A percentile compares a stretch with the other conserved stretches of the same genome.
These are phyloP conservation scores for Alternaria ethzedia DNA, from an alignment of 2,329 filamentous ascomycete genomes.

Conservation along the genomic window DNA sequence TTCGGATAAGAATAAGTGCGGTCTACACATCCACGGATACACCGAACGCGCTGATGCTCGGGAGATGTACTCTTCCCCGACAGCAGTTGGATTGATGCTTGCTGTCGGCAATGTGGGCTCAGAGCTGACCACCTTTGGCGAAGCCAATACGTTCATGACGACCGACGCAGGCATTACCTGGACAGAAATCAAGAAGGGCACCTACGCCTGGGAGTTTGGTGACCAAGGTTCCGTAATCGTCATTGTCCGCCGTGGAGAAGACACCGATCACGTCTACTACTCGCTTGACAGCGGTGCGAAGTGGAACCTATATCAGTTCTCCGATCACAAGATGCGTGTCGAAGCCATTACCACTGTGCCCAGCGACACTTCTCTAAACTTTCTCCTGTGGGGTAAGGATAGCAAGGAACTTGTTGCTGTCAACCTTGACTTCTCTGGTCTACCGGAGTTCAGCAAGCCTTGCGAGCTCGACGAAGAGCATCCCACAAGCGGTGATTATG, in stretches of 20 bases:
- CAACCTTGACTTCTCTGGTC: conserved; percentile 86
- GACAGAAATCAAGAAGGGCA: conserved; percentile 84
- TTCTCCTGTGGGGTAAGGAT: conserved; percentile 82
- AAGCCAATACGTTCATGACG: conserved; percentile 90
- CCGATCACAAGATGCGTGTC: conserved; percentile 71
- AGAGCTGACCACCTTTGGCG: conserved; percentile 68
- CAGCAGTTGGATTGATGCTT: conserved; percentile 89
- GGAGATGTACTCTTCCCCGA: conserved; percentile 86
- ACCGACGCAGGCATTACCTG: conserved; percentile 89
- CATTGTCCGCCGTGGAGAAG: conserved; percentile 74
- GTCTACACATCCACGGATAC: conserved; percentile 92
- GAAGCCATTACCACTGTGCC: conserved; percentile 85
- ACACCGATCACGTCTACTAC: conserved; percentile 75
- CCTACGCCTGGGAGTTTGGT: conserved; percentile 92
- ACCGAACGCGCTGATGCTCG: conserved; percentile 84
- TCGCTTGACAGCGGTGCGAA: conserved; percentile 79
- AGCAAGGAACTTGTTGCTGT: conserved; percentile 68
- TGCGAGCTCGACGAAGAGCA: conserved; percentile 72
- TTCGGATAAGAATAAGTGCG: conserved; percentile 68
- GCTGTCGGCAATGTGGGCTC: conserved; percentile 89
- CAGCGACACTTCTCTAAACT: conserved; percentile 88
- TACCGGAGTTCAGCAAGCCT: conserved; percentile 66
- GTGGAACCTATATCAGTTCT: conserved; percentile 80
- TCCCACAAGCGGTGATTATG: conserved; percentile 73
- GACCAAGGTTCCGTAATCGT: conserved; percentile 94